These are phyloP conservation scores for Stephania yunnanensis DNA, from an alignment of 164 flowering plant species.

Conservation along the genomic window DNA sequence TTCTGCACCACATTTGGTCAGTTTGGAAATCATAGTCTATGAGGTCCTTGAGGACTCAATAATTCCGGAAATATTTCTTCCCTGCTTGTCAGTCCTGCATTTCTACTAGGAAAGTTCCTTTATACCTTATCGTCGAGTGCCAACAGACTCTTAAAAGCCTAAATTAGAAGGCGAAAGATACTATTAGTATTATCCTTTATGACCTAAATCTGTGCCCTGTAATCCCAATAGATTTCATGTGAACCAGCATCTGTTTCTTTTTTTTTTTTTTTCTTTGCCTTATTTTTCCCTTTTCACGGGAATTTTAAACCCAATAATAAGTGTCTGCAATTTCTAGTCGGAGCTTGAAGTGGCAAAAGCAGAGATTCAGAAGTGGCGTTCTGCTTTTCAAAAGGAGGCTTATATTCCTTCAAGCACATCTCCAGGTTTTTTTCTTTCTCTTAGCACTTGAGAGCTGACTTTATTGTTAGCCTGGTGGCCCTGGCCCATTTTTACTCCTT, in stretches of 20 bases:
- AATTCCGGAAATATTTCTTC: not conserved
- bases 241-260: not conserved
- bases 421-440: conserved; percentile 9
- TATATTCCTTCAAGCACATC: conserved; percentile 34
- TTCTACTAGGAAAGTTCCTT: too few species aligned
- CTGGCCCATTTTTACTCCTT: not conserved
- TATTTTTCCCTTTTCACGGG: not conserved
- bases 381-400: conserved; percentile 73
- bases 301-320: not conserved
- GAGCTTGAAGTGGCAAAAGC: conserved; percentile 81
- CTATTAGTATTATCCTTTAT: not conserved
- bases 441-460: not conserved
- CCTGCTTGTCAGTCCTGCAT: not conserved
- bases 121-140: too few species aligned
- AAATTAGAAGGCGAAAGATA: not conserved
- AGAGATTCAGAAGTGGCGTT: conserved; percentile 86
- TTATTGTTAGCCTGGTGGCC: not conserved
- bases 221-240: not conserved
- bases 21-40: not conserved
- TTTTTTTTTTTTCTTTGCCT: not conserved
- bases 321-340: conserved; percentile 27
- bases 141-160: not conserved
- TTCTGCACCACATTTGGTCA: not conserved
- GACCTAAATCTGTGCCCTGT: not conserved
- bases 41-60: not conserved